Conservation (phyloP, 352 stramenopile species). For the Globisporangium megalacanthum region DNA sequence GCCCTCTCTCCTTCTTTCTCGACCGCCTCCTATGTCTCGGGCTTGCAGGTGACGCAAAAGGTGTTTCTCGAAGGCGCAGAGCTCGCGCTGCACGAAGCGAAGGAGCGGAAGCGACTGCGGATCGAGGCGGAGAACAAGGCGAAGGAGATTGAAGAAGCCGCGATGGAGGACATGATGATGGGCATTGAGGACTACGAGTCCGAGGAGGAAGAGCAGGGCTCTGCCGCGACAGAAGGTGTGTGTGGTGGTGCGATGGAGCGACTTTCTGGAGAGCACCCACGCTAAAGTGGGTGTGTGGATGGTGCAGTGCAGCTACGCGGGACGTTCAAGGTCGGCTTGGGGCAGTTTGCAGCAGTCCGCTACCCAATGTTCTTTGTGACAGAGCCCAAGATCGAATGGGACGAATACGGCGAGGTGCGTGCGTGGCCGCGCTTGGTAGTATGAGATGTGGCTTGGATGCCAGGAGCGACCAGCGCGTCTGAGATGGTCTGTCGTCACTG, state of each 20-base stretch:
- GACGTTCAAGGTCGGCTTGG: conserved; percentile 82
- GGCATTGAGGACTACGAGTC: conserved; percentile 87
- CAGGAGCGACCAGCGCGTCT: neutral
- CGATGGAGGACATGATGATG: conserved; percentile 92
- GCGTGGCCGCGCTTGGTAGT: neutral
- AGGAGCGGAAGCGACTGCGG: conserved; percentile 76
- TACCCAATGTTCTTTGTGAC: conserved; percentile 88
- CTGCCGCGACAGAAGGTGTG: conserved; percentile 48
- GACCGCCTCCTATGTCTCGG: too few relatives aligned
- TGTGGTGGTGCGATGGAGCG: too few relatives aligned
- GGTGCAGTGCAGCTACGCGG: conserved; percentile 69
- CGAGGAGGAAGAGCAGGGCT: conserved; percentile 70
- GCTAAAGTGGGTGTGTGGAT: neutral
- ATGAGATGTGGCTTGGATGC: neutral
- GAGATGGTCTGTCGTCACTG: neutral
- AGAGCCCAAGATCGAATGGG: conserved; percentile 85
- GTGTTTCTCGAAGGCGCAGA: conserved; percentile 82
- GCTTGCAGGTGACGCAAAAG: conserved; percentile 38
- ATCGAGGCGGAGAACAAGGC: conserved; percentile 85
- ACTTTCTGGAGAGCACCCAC: too few relatives aligned
- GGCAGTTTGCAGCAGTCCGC: conserved; percentile 76
- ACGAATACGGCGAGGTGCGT: conserved; percentile 82
- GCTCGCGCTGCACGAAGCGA: conserved; percentile 81
- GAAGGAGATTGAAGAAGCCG: conserved; percentile 85
- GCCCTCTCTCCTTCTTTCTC: too few relatives aligned